Evolutionary conservation across 1,139 yeast species (phyloP), one percentile per base, ranked within the genome.

Genomic region (Hemisphaericaspora xylofermentans): DNA sequence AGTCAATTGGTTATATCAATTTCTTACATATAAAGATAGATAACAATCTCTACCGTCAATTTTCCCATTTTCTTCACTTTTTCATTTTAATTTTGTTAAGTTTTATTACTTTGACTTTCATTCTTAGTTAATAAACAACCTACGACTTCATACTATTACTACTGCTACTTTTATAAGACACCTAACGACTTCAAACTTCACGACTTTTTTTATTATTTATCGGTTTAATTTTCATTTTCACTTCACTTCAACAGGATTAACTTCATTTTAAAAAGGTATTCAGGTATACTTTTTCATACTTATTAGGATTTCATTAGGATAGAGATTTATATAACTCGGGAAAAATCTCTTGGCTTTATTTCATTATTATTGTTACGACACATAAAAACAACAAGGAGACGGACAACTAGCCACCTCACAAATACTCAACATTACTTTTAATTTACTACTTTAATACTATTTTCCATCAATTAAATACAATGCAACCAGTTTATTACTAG

Each of bases 401-500:
- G n/a, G n/a, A 26, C 28, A 12, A 26, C 7, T 6, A 4, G n/a
- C 28, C 28, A 26, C 9, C 14, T 12, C 28, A 12, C n/a, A 2
- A 12, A 6, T 26, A 10, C 13, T 26, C 12, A 22, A 22, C 26
- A 9, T 26, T 26, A 26, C 13, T 26, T 12, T 12, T 15, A 12
- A 12, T 26, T n/a, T 12, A 13, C 13, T 26, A 26, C 14, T 10
- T 26, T 26, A 5, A 5, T 12, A 26, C 6, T 26, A 26, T n/a
- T 15, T 12, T 7, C 26, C n/a, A n/a, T n/a, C n/a, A n/a, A n/a
- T n/a, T n/a, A n/a, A n/a, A n/a, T 27, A 27, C 7, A 6, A 29
- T 29, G 33, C 33, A 29, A 29, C 33, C 33, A 29, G 33, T 29
- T 16, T 9, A 29, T 7, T 17, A 29, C 31, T 28, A 28, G 14